Conservation (phyloP, 78 protist species). For the Ministeria vibrans region DNA sequence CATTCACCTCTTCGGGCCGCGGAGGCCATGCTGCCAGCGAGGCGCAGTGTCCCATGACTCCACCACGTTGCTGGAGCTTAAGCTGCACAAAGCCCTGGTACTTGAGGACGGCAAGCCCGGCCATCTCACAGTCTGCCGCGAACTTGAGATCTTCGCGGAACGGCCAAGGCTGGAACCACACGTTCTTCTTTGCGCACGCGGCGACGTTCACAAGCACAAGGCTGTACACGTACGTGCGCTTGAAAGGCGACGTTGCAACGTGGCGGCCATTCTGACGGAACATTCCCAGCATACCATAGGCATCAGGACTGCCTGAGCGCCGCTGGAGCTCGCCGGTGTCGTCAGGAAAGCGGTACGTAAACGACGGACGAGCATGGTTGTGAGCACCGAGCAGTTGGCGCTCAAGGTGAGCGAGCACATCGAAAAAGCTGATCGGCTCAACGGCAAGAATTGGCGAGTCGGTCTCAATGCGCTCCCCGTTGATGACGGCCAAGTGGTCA, state of each 20-base stretch:
- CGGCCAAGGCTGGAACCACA: neutral
- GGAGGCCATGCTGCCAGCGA: too few species aligned
- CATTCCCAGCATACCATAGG: neutral
- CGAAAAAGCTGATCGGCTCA: neutral
- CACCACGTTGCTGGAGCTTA: too few species aligned
- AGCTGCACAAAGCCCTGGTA: neutral
- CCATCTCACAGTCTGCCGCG: neutral
- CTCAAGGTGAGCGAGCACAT: neutral
- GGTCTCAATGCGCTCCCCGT: neutral
- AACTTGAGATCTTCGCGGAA: neutral
- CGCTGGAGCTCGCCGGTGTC: neutral
- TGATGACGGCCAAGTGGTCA: neutral
- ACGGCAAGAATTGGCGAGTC: neutral
- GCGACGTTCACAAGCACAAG: neutral
- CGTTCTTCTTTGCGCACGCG: neutral
- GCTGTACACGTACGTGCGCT: neutral
- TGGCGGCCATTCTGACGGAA: neutral
- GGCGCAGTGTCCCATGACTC: too few species aligned
- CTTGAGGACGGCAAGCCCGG: constrained; percentile 3
- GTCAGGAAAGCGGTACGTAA: neutral
- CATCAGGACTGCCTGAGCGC: neutral
- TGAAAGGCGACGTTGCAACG: neutral
- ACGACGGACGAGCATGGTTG: neutral
- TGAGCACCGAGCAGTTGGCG: neutral
- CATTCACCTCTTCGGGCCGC: too few species aligned